Evolutionary conservation across 352 stramenopile species (phyloP).

Genomic region (Globisporangium echinulatum): DNA sequence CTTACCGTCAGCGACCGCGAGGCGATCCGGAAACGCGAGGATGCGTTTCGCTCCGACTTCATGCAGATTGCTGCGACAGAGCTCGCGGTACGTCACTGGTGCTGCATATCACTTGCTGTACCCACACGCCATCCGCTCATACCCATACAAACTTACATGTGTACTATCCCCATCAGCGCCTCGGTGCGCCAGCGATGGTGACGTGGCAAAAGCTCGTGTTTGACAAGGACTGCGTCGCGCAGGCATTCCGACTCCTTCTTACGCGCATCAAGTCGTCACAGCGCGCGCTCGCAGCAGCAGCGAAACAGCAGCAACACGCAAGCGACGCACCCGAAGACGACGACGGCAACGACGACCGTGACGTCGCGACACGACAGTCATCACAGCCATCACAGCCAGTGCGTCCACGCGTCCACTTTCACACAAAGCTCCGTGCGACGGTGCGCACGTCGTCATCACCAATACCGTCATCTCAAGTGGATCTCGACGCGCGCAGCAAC

Average conservation of each 20-base stretch:
- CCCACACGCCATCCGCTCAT: not conserved
- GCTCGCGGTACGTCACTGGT: constrained; percentile 26
- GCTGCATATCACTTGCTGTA: not conserved
- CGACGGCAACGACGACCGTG: constrained; percentile 1
- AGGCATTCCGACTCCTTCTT: constrained; percentile 51
- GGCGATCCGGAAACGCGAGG: constrained; percentile 40
- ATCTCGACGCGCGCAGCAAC: not conserved
- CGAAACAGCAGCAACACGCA: constrained; percentile 4
- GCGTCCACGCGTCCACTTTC: not conserved
- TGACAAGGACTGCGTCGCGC: constrained; percentile 52
- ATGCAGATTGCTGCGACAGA: constrained; percentile 46
- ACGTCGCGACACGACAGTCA: not conserved
- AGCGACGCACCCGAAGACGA: constrained; percentile 4
- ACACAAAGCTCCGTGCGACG: constrained; percentile 2
- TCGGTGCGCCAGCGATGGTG: constrained; percentile 44
- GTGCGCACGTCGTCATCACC: not conserved
- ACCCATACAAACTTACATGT: not conserved
- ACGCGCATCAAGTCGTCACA: constrained; percentile 54
- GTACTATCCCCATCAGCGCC: constrained; percentile 19
- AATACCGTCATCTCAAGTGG: not conserved
- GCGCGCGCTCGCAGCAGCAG: not conserved
- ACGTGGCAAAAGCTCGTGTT: constrained; percentile 66
- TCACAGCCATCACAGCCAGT: not conserved
- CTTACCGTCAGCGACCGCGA: constrained; percentile 25
- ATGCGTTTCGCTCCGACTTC: constrained; percentile 47